Conservation (phyloP, 2,329 filamentous ascomycete species). For the Neonectria ditissima region DNA sequence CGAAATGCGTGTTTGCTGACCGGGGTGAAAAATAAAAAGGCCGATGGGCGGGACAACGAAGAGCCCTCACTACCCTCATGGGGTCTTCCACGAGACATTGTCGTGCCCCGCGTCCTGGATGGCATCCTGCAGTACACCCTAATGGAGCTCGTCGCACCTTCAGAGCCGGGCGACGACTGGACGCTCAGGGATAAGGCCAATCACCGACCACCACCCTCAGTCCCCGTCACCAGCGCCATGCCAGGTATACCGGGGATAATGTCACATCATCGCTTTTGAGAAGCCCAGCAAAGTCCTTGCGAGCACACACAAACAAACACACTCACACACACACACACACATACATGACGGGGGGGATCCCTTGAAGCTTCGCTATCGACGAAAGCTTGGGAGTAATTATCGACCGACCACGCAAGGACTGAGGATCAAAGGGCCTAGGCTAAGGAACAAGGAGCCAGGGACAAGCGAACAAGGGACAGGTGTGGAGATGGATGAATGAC, state of each 20-base stretch:
- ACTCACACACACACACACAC: conserved; percentile 23
- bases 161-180: conserved; percentile 54
- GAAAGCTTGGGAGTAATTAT: conserved; percentile 38
- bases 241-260: conserved; percentile 42
- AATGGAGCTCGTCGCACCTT: conserved; percentile 58
- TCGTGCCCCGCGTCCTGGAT: conserved; percentile 58
- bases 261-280: conserved; percentile 42
- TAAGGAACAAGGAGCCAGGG: conserved; percentile 4
- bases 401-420: conserved; percentile 28
- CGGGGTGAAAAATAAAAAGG: conserved; percentile 49
- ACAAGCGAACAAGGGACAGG: conserved; percentile 26
- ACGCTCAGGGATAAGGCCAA: conserved; percentile 50
- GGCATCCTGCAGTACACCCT: conserved; percentile 61
- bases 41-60: conserved; percentile 62
- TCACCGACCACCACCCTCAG: conserved; percentile 42
- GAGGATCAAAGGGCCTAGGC: conserved; percentile 10
- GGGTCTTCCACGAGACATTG: conserved; percentile 55
- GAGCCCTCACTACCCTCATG: conserved; percentile 44
- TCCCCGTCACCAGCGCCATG: conserved; percentile 47
- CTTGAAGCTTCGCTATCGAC: conserved; percentile 23
- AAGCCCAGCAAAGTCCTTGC: conserved; percentile 26
- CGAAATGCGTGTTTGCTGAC: conserved; percentile 31
- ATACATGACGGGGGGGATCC: conserved; percentile 24
- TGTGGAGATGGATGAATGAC: conserved; percentile 24
- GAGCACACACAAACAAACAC: conserved; percentile 24